Evolutionary conservation across 169 alveolate genomes (phyloP).

Genomic region (Plasmodium gallinaceum): DNA sequence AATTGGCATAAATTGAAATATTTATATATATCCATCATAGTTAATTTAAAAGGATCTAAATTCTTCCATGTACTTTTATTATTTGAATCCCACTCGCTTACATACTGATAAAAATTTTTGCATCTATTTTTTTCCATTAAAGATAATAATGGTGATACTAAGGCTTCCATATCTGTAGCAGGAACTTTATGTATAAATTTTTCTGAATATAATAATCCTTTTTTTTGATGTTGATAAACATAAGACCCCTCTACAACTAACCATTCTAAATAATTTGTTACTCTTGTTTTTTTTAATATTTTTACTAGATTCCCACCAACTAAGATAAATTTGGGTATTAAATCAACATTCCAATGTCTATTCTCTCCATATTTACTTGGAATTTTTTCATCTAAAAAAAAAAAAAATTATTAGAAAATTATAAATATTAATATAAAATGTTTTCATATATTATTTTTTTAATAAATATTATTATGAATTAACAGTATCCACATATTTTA

Average conservation of each 20-base stretch:
- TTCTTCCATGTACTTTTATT: conserved; percentile 94
- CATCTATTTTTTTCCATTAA: conserved; percentile 97
- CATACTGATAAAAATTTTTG: conserved; percentile 94
- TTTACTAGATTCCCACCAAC: conserved; percentile 98
- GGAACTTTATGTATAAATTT: conserved; percentile 98
- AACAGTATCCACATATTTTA: background rate
- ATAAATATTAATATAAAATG: background rate
- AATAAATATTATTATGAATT: background rate
- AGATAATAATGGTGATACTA: conserved; percentile 96
- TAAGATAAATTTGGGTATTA: conserved; percentile 98
- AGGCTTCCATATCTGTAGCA: conserved; percentile 98
- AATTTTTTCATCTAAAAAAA: conserved; percentile 88
- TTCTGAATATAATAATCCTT: conserved; percentile 93
- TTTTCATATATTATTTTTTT: background rate
- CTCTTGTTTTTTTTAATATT: conserved; percentile 95
- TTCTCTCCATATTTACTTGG: conserved; percentile 95
- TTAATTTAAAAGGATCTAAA: conserved; percentile 88
- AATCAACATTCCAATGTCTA: conserved; percentile 99
- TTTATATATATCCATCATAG: conserved; percentile 92
- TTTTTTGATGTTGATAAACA: conserved; percentile 97
- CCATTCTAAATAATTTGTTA: conserved; percentile 95
- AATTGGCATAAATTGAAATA: conserved; percentile 94
- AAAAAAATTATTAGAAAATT: background rate
- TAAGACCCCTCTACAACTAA: conserved; percentile 97
- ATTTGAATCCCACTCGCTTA: conserved; percentile 90